Evolutionary conservation across 257 asterid genomes (phyloP), one percentile per base, ranked within the genome.

Genomic region (Solanum neorickii): DNA sequence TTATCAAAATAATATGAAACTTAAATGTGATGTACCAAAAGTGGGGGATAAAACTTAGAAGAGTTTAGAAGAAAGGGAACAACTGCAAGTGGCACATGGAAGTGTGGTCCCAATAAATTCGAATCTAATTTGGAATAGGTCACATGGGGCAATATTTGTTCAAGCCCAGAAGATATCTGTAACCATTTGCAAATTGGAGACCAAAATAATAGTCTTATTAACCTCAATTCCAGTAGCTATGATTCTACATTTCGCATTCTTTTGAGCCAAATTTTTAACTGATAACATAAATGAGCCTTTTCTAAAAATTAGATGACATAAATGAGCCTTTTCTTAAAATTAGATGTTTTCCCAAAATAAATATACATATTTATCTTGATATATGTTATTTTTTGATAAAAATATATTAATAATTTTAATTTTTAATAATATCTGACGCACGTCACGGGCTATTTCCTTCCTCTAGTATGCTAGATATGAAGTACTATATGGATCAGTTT

Each of bases 41-140:
- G 27, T 20, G 47, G 33, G 66, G 47, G 56, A 23, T 15, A 39
- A 42, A 39, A 56, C n/a, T 21, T 70, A 47, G 44, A 37, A 69
- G 60, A 65, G 39, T 25, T 42, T 87, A n/a, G 83, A 29, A 70
- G 69, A 86, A 74, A 87, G 56, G 83, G n/a, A 76, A 89, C 73
- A 66, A 90, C 89, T 89, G 93, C 88, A 90, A 92, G 91, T 87
- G 88, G 94, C 94, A 82, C 88, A 92, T 93, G 98, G 65, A 87
- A 89, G 92, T 88, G 96, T 88, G 96, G 96, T 90, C 98, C 98
- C 91, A 73, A 86, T 1, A 31, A 69, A 86, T n/a, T 65, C 86
- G 82, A 33, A 91, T 88, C 88, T 62, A 89, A 69, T 74, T 82
- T 86, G 82, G 78, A 76, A 62, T 78, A 66, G 60, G 86, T 90